These are phyloP conservation scores for Sclerotinia spermophila DNA, from an alignment of 2,329 filamentous ascomycete genomes.

Conservation along the genomic window DNA sequence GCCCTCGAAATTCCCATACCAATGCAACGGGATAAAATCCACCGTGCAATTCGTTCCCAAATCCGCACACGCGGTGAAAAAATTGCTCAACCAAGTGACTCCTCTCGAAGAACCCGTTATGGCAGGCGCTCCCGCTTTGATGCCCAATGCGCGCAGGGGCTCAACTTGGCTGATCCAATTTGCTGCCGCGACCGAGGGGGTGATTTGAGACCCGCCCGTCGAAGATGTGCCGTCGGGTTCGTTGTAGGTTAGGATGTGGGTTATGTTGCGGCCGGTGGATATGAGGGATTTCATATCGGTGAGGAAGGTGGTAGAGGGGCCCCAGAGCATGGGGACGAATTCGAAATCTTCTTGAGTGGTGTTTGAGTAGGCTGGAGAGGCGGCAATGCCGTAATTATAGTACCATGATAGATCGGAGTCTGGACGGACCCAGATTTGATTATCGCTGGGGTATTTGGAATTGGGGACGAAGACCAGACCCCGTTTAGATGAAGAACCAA, in stretches of 20 bases:
- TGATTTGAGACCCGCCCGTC: conserved; percentile 55
- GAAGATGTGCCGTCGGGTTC: conserved; percentile 62
- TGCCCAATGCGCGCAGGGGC: conserved; percentile 59
- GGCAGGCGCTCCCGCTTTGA: conserved; percentile 68
- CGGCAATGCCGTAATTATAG: conserved; percentile 69
- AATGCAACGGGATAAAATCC: conserved; percentile 62
- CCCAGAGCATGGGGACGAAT: conserved; percentile 82
- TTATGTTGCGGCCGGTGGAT: conserved; percentile 53
- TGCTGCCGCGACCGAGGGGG: conserved; percentile 57
- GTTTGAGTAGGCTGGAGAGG: conserved; percentile 50
- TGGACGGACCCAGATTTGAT: conserved; percentile 58
- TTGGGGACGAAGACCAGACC: conserved; percentile 68
- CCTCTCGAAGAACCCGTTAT: conserved; percentile 60
- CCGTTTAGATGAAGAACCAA: conserved; percentile 53
- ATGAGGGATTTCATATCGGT: conserved; percentile 55
- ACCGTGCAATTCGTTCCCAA: conserved; percentile 52
- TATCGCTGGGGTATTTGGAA: conserved; percentile 53
- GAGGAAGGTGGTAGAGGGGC: conserved; percentile 59
- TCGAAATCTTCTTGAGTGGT: conserved; percentile 55
- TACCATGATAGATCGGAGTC: conserved; percentile 71
- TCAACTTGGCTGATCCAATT: conserved; percentile 70
- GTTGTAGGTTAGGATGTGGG: conserved; percentile 72
- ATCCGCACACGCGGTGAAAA: conserved; percentile 59
- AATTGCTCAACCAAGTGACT: conserved; percentile 64
- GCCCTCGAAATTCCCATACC: conserved; percentile 57